A percentile compares a stretch with the other conserved stretches of the same genome.
Evolutionary conservation across 768 basidiomycete genomes (phyloP).

Genomic region (Cantharellus anzutake): DNA sequence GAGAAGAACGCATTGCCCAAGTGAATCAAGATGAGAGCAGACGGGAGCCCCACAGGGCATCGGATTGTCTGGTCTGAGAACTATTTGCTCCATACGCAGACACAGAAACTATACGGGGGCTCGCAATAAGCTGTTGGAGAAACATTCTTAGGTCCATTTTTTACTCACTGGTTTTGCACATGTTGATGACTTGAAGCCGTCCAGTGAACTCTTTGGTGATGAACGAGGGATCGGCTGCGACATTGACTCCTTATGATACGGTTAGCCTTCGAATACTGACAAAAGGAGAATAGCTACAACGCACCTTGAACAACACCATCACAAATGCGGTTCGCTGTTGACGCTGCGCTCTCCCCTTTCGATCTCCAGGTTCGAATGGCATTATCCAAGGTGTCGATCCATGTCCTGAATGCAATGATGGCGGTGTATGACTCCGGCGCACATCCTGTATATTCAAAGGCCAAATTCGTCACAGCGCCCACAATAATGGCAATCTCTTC

Average conservation of each 20-base stretch:
- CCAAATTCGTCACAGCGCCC: slow-evolving; percentile 1
- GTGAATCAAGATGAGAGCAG: neutral
- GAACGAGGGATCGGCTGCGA: neutral
- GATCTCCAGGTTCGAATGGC: neutral
- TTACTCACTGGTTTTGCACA: neutral
- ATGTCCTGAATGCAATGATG: neutral
- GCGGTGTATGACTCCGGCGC: neutral
- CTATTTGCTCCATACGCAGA: neutral
- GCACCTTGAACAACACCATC: neutral
- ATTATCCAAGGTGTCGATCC: neutral
- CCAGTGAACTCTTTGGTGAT: neutral
- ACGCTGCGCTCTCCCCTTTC: neutral
- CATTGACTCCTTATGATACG: neutral
- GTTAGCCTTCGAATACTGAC: too few species aligned
- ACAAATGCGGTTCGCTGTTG: neutral
- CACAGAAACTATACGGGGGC: neutral
- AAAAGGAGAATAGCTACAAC: too few species aligned
- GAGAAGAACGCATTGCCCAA: slow-evolving; percentile 4
- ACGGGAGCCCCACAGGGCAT: neutral
- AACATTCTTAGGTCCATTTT: neutral
- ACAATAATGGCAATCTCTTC: slow-evolving; percentile 1
- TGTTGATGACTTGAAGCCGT: neutral
- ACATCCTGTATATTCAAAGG: neutral
- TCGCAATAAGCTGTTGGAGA: neutral
- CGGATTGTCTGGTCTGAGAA: neutral